Evolutionary conservation across 768 basidiomycete genomes (phyloP).

Genomic region (Phanerodontia chrysosporium): DNA sequence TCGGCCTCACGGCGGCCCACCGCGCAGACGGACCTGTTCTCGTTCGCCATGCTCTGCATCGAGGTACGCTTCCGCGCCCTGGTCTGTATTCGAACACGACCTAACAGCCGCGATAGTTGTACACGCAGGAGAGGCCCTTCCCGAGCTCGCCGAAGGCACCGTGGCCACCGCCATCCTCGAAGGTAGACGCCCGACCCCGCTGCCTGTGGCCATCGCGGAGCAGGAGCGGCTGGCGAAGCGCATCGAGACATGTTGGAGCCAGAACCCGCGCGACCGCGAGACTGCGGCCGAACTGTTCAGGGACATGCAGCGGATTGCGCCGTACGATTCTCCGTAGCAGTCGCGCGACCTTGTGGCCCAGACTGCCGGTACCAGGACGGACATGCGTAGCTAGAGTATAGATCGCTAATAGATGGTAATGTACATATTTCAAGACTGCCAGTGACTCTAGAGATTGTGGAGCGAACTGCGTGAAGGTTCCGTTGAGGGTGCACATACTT

Average conservation of each 20-base stretch:
- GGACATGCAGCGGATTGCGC: neutral
- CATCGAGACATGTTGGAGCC: neutral
- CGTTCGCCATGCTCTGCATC: neutral
- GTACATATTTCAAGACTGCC: too few species aligned
- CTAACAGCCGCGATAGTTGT: neutral
- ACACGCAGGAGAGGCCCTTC: neutral
- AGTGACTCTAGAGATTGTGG: too few species aligned
- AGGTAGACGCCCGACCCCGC: neutral
- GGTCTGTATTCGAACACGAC: neutral
- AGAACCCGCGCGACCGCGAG: neutral
- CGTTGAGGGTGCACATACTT: too few species aligned
- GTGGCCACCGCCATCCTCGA: neutral
- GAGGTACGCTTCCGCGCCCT: neutral
- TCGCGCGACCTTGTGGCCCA: too few species aligned
- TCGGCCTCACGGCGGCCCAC: neutral
- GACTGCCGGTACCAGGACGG: too few species aligned
- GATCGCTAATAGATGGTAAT: too few species aligned
- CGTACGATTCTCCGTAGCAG: neutral
- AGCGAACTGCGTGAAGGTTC: too few species aligned
- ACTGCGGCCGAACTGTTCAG: neutral
- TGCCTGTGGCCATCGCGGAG: neutral
- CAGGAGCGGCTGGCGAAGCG: neutral
- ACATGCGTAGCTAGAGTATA: too few species aligned
- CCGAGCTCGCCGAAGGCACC: neutral
- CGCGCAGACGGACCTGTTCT: neutral